Evolutionary conservation across 176 grass and related monocot genomes (phyloP).

Genomic region (Oryza glaberrima): DNA sequence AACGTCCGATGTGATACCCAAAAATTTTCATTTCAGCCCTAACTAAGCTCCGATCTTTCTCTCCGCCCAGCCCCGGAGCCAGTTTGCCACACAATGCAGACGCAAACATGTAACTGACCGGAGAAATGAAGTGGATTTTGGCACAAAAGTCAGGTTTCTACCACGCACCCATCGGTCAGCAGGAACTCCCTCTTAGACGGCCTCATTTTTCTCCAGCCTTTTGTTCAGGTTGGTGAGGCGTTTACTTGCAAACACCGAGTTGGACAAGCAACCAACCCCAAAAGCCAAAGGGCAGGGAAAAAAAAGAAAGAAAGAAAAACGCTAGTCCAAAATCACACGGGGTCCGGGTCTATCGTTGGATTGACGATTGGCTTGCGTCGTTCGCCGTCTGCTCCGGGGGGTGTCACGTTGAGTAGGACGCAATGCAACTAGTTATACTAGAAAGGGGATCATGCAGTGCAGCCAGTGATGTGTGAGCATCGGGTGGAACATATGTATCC

Average conservation of each 20-base stretch:
- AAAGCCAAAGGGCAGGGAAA: not conserved
- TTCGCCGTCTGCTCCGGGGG: not conserved
- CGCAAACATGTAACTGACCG: not conserved
- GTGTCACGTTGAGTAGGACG: constrained; percentile 13
- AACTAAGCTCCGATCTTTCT: not conserved
- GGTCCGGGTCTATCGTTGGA: not conserved
- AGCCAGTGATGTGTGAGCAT: not conserved
- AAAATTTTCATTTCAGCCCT: too few species aligned
- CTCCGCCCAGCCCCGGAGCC: too few species aligned
- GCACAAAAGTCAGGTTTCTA: constrained; percentile 19
- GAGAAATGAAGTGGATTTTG: not conserved
- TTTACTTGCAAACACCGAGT: constrained; percentile 44
- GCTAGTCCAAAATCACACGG: not conserved
- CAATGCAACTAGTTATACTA: not conserved
- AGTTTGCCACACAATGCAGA: not conserved
- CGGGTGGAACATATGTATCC: not conserved
- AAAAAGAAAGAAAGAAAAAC: constrained; percentile 13
- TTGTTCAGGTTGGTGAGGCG: constrained; percentile 55
- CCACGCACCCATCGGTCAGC: constrained; percentile 13
- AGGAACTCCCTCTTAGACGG: not conserved
- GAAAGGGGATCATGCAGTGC: not conserved
- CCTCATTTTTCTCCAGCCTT: constrained; percentile 14
- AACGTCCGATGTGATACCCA: too few species aligned
- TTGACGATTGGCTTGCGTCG: not conserved
- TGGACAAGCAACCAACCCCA: constrained; percentile 43